phyloP scores from a whole-genome alignment of 805 yeast genomes.

The Saitoella complicata region DNA sequence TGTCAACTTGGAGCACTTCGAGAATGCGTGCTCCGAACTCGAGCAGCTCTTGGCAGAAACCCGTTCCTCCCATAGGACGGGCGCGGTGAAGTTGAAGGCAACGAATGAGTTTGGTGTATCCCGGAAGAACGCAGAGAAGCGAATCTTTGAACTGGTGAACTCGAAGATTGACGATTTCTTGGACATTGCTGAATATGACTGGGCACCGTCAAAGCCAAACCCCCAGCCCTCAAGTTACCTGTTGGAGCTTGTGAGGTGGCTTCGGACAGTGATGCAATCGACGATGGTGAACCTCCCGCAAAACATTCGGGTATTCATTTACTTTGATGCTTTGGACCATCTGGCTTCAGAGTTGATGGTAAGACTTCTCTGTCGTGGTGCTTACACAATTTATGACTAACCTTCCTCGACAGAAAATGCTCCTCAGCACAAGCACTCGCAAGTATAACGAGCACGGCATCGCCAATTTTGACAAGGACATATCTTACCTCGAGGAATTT shows the following conservation, averaged over 20 bases:
- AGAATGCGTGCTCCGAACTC: conserved; percentile 56
- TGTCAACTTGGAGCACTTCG: conserved; percentile 75
- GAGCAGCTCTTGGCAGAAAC: conserved; percentile 26
- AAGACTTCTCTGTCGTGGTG: no score
- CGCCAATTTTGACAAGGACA: conserved; percentile 65
- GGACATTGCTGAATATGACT: conserved; percentile 74
- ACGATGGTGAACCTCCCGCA: conserved; percentile 70
- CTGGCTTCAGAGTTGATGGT: conserved; percentile 32
- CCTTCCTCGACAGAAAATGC: no score
- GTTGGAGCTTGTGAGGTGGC: conserved; percentile 68
- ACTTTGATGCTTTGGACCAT: conserved; percentile 75
- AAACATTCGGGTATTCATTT: conserved; percentile 59
- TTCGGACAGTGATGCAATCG: conserved; percentile 71
- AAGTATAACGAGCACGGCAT: conserved; percentile 32
- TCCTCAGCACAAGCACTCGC: no score
- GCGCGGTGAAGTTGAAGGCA: conserved; percentile 3
- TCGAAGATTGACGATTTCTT: conserved; percentile 61
- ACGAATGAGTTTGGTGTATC: conserved; percentile 21
- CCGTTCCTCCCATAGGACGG: conserved; percentile 8
- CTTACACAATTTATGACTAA: no score
- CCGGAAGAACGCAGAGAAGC: conserved; percentile 57
- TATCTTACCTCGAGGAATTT: conserved; percentile 50
- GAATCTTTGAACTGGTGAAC: conserved; percentile 71
- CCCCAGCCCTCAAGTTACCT: conserved; percentile 57
- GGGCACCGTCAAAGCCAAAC: conserved; percentile 35